Conservation (phyloP, 495 filamentous ascomycete species). For the Pseudotulostoma volvatum region DNA sequence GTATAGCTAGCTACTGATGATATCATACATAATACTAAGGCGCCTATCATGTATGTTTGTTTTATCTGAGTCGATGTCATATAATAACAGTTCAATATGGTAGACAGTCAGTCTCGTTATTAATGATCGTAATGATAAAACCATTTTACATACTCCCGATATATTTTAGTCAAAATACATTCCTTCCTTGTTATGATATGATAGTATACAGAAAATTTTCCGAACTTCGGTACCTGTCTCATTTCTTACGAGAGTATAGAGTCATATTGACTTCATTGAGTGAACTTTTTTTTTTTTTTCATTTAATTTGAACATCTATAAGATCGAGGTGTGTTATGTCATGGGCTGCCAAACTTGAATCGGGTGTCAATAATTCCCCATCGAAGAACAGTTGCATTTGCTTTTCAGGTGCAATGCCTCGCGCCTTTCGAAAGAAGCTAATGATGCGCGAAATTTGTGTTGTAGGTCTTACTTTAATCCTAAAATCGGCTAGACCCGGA, state of each 20-base stretch:
- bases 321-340: constrained; percentile 67
- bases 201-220: too few relatives aligned
- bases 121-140: too few relatives aligned
- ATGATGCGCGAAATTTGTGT: constrained; percentile 40
- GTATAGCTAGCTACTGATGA: too few relatives aligned
- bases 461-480: constrained; percentile 38
- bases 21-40: too few relatives aligned
- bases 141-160: too few relatives aligned
- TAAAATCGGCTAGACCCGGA: constrained; percentile 38
- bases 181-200: too few relatives aligned
- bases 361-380: constrained; percentile 53
- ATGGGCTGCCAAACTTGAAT: constrained; percentile 44
- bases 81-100: too few relatives aligned
- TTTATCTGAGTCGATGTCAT: too few relatives aligned
- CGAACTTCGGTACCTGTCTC: not conserved
- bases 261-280: not conserved
- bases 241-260: not conserved
- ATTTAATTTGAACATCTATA: constrained; percentile 57
- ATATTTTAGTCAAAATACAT: too few relatives aligned
- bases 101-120: too few relatives aligned
- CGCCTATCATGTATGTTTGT: too few relatives aligned
- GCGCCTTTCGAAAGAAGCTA: constrained; percentile 31
- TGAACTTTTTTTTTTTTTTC: too few relatives aligned
- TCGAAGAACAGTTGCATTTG: constrained; percentile 58
- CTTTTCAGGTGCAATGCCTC: constrained; percentile 27